Percentiles rank a stretch among this genome's conserved stretches.
Conservation (phyloP, 257 asterid species). For the Voacanga thouarsii region DNA sequence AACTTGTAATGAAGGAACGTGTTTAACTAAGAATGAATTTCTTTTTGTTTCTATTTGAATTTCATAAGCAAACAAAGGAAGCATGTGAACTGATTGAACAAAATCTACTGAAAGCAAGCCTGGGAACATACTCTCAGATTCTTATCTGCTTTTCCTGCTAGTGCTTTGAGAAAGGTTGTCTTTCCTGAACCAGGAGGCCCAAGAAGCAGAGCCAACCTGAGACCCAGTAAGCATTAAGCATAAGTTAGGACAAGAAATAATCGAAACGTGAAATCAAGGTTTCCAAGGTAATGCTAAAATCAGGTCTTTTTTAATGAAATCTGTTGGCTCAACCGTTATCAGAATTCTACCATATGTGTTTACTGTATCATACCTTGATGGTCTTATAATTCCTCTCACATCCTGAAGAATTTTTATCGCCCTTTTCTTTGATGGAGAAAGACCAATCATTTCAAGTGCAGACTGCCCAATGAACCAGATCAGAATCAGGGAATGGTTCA, state of each 20-base stretch:
- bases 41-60: too few relatives aligned
- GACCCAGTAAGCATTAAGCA: background rate
- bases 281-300: background rate
- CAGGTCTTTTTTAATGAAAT: background rate
- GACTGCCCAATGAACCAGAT: conserved; percentile 30
- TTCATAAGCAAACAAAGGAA: background rate
- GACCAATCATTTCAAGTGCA: conserved; percentile 42
- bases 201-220: conserved; percentile 46
- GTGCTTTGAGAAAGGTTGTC: conserved; percentile 41
- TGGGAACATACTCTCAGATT: conserved; percentile 24
- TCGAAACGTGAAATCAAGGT: background rate
- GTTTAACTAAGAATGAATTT: background rate
- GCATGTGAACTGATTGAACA: background rate
- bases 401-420: conserved; percentile 27
- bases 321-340: background rate
- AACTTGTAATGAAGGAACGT: background rate
- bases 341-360: too few relatives aligned
- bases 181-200: conserved; percentile 55
- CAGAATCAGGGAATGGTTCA: background rate
- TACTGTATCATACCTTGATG: conserved; percentile 1
- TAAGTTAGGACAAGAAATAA: background rate
- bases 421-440: conserved; percentile 40
- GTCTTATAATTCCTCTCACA: conserved; percentile 29
- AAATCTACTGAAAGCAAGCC: background rate
- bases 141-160: conserved; percentile 38